Base-by-base conservation (phyloP, 2,329 filamentous ascomycete species). In the Elsinoe arachidis region DNA sequence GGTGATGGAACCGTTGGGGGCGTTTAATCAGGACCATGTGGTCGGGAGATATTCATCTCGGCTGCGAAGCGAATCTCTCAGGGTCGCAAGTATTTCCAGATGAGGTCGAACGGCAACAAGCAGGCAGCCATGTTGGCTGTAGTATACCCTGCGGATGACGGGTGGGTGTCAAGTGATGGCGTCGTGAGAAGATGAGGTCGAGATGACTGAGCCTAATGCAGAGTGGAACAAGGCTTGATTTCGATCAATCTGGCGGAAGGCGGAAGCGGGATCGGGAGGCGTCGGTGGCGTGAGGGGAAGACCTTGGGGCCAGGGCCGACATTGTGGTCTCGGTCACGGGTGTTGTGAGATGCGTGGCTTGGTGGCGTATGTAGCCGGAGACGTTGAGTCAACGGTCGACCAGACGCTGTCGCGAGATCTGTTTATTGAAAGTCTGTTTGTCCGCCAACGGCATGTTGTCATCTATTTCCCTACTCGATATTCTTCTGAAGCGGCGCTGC, bases 391-490 rank as follows among this genome's bases (percentile, higher is more conserved):
- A 34, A 51, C 46, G 15, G n/a, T 17, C 26, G 12, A 34, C 10
- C 46, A 26, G 26, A 30, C 33, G 33, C 46, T 14, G 34, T 19
- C 7, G 6, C 4, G 46, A 35, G 46, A 51, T 51, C 46, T 51
- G 26, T 51, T 51, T 51, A 35, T 51, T 51, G 46, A 35, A 30
- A 51, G 26, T 35, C 33, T 51, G 46, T 51, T 51, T 51, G 14
- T 14, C 46, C 15, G n/a, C 26, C 46, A 51, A 23, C 21, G 41
- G 41, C 19, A 46, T 46, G 41, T 51, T 51, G 46, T 35, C 46
- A 51, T 51, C 26, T 30, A 15, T 35, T 46, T 26, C 5, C 19
- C 7, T 6, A 46, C 19, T 26, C 5, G 41, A 11, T 23, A 23
- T 6, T 12, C 9, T 19, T 26, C 7, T 30, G 26, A 9, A 39